Conservation (phyloP, 371 early-diverging fungal genomes). For the Rhizopus delemar region DNA sequence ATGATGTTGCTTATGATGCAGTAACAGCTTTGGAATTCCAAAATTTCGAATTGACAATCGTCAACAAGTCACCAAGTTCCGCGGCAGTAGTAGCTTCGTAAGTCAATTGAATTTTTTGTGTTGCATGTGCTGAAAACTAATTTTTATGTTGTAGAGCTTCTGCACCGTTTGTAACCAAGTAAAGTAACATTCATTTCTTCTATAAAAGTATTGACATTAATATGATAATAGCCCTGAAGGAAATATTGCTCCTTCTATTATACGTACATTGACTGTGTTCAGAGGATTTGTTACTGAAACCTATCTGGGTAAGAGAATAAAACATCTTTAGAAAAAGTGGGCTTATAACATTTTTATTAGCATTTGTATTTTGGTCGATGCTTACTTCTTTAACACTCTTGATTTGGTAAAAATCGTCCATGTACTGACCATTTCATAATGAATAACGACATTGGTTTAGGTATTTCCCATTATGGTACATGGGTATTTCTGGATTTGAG, state of each 20-base stretch:
- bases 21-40: slow-evolving; percentile 71
- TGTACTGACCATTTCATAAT: not conserved
- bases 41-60: slow-evolving; percentile 54
- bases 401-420: slow-evolving; percentile 63
- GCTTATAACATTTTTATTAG: slow-evolving; percentile 29
- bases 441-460: slow-evolving; percentile 7
- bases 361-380: slow-evolving; percentile 81
- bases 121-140: slow-evolving; percentile 9
- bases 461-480: slow-evolving; percentile 82
- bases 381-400: slow-evolving; percentile 71
- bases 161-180: slow-evolving; percentile 26
- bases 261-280: slow-evolving; percentile 26
- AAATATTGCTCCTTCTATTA: slow-evolving; percentile 38
- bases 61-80: slow-evolving; percentile 37
- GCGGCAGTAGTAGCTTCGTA: slow-evolving; percentile 14
- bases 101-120: slow-evolving; percentile 3
- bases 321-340: not conserved
- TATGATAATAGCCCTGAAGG: slow-evolving; percentile 34
- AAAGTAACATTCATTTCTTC: slow-evolving; percentile 15
- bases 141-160: slow-evolving; percentile 11
- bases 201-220: not conserved
- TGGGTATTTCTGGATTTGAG: slow-evolving; percentile 85
- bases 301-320: slow-evolving; percentile 54
- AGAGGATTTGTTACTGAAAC: slow-evolving; percentile 52
- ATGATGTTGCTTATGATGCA: slow-evolving; percentile 80